phyloP scores from a whole-genome alignment of 352 stramenopile species.

The Globisporangium okanoganense region DNA sequence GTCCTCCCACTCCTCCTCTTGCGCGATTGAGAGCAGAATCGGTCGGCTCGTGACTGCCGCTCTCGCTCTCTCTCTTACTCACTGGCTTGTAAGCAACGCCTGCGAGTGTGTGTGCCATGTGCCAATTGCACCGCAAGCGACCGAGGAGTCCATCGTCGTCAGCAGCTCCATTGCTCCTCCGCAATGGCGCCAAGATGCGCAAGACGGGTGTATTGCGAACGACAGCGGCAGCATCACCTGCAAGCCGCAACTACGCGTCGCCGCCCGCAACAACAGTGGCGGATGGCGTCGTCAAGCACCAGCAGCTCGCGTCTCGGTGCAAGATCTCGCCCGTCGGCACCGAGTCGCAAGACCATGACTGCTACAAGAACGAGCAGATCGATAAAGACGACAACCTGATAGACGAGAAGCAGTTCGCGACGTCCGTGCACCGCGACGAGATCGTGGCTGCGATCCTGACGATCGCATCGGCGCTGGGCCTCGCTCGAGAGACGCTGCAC shows the following conservation, averaged over 20 bases:
- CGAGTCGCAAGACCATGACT: neutral
- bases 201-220: neutral
- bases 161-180: neutral
- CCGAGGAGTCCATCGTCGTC: constrained; percentile 1
- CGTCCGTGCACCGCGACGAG: constrained; percentile 46
- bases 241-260: neutral
- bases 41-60: neutral
- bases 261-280: neutral
- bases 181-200: constrained; percentile 4
- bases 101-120: constrained; percentile 7
- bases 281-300: neutral
- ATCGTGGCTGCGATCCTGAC: constrained; percentile 64
- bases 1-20: constrained; percentile 30
- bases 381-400: neutral
- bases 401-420: constrained; percentile 21
- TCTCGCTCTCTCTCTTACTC: neutral
- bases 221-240: no score
- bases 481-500: constrained; percentile 58
- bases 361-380: neutral
- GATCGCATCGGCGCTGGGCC: constrained; percentile 53
- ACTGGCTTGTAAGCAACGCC: no score
- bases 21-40: constrained; percentile 12
- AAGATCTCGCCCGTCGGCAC: neutral
- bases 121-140: constrained; percentile 14
- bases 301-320: neutral